phyloP scores from a whole-genome alignment of 768 basidiomycete species.

The Guyanaporus albipodus region DNA sequence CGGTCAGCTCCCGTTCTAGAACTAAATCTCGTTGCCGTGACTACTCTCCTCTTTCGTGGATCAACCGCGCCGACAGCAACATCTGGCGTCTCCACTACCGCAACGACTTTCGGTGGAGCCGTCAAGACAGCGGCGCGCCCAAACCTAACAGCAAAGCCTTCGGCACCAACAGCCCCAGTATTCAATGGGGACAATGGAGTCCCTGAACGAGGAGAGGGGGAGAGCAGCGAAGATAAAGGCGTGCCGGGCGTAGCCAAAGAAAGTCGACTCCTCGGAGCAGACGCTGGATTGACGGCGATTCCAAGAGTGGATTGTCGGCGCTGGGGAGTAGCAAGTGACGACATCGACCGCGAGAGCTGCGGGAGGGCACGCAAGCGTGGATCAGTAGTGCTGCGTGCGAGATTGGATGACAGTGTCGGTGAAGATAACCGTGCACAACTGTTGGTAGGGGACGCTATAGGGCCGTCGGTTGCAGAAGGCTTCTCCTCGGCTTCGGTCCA shows the following conservation, averaged over 20 bases:
- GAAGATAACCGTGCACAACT: constrained; percentile 23
- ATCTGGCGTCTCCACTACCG: constrained; percentile 82
- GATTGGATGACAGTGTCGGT: constrained; percentile 23
- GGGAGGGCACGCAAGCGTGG: constrained; percentile 47
- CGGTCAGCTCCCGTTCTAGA: constrained; percentile 78
- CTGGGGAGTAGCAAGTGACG: constrained; percentile 41
- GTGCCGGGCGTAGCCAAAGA: constrained; percentile 41
- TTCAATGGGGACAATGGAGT: constrained; percentile 31
- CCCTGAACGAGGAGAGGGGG: constrained; percentile 30
- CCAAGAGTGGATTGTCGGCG: constrained; percentile 33
- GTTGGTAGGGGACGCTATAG: constrained; percentile 25
- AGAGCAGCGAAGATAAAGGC: constrained; percentile 33
- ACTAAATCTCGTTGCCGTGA: constrained; percentile 86
- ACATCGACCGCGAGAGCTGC: constrained; percentile 51
- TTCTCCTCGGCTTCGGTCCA: constrained; percentile 68
- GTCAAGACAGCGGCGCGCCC: constrained; percentile 75
- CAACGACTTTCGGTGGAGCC: constrained; percentile 79
- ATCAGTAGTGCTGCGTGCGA: constrained; percentile 17
- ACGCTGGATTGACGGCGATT: constrained; percentile 32
- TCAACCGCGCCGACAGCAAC: constrained; percentile 89
- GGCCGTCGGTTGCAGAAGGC: constrained; percentile 12
- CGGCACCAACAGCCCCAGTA: constrained; percentile 22
- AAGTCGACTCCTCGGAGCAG: constrained; percentile 41
- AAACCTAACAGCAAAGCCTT: constrained; percentile 46
- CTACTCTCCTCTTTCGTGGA: constrained; percentile 75